Conservation (phyloP, 495 filamentous ascomycete genomes). For the Hapsidospora chrysogenum region DNA sequence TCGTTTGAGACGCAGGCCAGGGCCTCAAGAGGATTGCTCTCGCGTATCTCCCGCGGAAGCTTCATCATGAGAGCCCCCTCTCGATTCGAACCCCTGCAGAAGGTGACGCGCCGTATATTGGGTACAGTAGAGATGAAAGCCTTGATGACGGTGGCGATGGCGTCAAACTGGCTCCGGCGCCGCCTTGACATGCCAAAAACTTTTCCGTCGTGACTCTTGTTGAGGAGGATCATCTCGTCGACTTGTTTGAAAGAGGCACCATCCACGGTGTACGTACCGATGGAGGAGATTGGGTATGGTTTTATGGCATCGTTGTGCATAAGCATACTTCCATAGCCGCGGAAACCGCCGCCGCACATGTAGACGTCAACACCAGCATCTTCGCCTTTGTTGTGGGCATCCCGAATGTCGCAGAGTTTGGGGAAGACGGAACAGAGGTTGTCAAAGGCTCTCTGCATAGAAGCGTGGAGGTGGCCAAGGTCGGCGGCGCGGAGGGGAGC, state of each 20-base stretch:
- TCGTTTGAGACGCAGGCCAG: conserved; percentile 25
- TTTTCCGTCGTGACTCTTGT: conserved; percentile 32
- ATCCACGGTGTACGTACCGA: conserved; percentile 61
- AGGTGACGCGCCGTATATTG: conserved; percentile 52
- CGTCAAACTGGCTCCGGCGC: conserved; percentile 64
- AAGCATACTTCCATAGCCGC: conserved; percentile 78
- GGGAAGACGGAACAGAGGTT: conserved; percentile 39
- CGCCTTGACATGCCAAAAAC: conserved; percentile 77
- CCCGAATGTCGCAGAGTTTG: conserved; percentile 30
- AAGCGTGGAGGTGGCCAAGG: conserved; percentile 36
- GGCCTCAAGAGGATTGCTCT: conserved; percentile 43
- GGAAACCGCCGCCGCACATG: conserved; percentile 79
- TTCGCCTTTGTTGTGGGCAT: conserved; percentile 22
- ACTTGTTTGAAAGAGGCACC: conserved; percentile 46
- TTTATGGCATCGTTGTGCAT: conserved; percentile 49
- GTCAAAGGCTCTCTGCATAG: conserved; percentile 47
- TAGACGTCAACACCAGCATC: conserved; percentile 55
- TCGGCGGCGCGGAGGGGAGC: conserved; percentile 28
- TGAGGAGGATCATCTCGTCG: conserved; percentile 36
- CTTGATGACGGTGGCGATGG: conserved; percentile 63
- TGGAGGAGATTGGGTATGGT: conserved; percentile 70
- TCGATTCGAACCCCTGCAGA: conserved; percentile 73
- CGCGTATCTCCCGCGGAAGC: conserved; percentile 37
- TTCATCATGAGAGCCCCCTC: conserved; percentile 65
- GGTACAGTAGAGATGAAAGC: conserved; percentile 54